phyloP scores from a whole-genome alignment of 2,329 filamentous ascomycete species.

The Aspergillus sp. region DNA sequence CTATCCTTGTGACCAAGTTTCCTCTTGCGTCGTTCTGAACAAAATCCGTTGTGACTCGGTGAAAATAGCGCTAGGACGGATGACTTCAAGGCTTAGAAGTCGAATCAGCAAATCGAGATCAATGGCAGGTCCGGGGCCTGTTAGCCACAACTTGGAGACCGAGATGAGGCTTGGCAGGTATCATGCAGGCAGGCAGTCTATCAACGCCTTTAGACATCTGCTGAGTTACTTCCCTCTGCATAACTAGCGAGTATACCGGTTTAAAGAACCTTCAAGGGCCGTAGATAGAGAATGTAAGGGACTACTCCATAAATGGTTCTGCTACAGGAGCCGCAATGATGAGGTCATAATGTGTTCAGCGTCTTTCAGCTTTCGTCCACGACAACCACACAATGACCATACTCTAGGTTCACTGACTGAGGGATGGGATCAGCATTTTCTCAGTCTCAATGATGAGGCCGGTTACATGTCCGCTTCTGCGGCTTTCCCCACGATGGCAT shows the following conservation, averaged over 20 bases:
- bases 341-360: background rate
- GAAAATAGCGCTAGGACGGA: conserved; percentile 24
- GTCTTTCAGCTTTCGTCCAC: background rate
- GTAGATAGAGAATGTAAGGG: too few species aligned
- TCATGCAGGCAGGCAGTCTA: too few species aligned
- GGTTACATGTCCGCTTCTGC: background rate
- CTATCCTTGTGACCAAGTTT: conserved; percentile 23
- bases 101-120: conserved; percentile 1
- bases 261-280: too few species aligned
- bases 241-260: too few species aligned
- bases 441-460: background rate
- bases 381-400: too few species aligned
- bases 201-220: too few species aligned
- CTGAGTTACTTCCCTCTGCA: too few species aligned
- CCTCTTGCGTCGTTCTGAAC: conserved; percentile 25
- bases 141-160: background rate
- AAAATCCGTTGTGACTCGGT: conserved; percentile 30
- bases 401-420: background rate
- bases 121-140: background rate
- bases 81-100: conserved; percentile 10
- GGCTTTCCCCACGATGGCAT: background rate
- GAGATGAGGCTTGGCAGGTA: background rate
- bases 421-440: too few species aligned
- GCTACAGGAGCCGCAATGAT: background rate
- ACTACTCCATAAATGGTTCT: background rate